These are phyloP conservation scores for Dactylorhiza incarnata DNA, from an alignment of 106 monocot species.

Conservation along the genomic window DNA sequence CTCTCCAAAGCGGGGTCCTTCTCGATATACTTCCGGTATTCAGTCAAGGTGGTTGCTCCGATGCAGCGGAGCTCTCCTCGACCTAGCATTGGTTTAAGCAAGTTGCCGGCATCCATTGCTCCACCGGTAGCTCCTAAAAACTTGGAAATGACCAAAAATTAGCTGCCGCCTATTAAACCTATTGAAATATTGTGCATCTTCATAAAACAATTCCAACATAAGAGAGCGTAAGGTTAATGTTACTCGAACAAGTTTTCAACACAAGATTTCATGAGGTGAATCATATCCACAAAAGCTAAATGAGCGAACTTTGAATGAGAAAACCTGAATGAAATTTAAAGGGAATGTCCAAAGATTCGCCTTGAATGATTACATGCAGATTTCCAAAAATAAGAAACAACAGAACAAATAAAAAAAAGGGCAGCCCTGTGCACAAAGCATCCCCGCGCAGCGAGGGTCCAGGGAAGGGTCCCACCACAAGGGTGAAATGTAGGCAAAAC, in stretches of 20 bases:
- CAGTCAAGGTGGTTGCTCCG: conserved; percentile 83
- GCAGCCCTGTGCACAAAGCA: no score
- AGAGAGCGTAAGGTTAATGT: neutral
- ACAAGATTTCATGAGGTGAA: no score
- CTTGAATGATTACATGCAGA: no score
- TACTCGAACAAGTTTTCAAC: neutral
- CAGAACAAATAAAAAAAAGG: no score
- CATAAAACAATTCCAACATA: neutral
- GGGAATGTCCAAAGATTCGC: no score
- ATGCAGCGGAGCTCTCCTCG: conserved; percentile 85
- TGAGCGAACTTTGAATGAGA: neutral
- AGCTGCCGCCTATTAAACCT: neutral
- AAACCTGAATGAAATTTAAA: neutral
- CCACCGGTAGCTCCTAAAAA: conserved; percentile 67
- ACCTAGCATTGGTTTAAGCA: conserved; percentile 87
- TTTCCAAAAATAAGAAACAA: no score
- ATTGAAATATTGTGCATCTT: no score
- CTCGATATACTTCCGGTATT: conserved; percentile 87
- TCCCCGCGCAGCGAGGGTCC: no score
- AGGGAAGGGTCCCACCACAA: no score
- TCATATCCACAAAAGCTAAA: neutral
- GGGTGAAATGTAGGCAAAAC: no score
- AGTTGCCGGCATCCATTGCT: conserved; percentile 86
- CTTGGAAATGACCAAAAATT: neutral
- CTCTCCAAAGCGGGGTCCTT: conserved; percentile 87